These are phyloP conservation scores for Fomitopsis palustris DNA, from an alignment of 1,284 basidiomycete species.

Conservation along the genomic window DNA sequence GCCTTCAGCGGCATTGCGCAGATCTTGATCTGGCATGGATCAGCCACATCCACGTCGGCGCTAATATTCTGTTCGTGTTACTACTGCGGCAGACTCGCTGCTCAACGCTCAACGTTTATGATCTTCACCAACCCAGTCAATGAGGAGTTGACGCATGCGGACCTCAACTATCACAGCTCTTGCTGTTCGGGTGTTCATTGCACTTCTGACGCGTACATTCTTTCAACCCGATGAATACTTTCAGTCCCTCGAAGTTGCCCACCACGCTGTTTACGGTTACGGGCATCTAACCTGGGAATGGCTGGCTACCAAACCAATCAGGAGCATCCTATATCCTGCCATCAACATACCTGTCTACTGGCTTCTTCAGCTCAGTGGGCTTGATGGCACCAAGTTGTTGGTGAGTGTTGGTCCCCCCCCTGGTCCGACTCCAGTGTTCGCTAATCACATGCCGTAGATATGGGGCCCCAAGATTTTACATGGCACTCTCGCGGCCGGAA, in stretches of 20 bases:
- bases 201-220: slow-evolving; percentile 77
- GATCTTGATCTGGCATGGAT: background rate
- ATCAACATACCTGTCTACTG: slow-evolving; percentile 81
- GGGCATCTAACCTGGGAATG: slow-evolving; percentile 98
- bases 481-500: slow-evolving; percentile 75
- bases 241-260: slow-evolving; percentile 92
- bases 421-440: background rate
- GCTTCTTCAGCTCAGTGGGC: slow-evolving; percentile 51
- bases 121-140: background rate
- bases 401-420: slow-evolving; percentile 51
- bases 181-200: slow-evolving; percentile 54
- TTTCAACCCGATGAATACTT: slow-evolving; percentile 99
- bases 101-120: background rate
- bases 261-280: slow-evolving; percentile 86
- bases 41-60: background rate
- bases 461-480: slow-evolving; percentile 76
- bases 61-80: background rate
- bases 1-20: background rate
- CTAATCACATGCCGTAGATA: slow-evolving; percentile 39
- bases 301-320: slow-evolving; percentile 64
- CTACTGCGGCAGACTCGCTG: too few relatives aligned
- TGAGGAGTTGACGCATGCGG: slow-evolving; percentile 7
- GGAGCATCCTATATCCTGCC: slow-evolving; percentile 70
- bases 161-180: slow-evolving; percentile 14
- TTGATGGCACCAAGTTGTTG: slow-evolving; percentile 52